Conservation (phyloP, 192 early-diverging fungal genomes). For the Gaertneriomyces sp. region DNA sequence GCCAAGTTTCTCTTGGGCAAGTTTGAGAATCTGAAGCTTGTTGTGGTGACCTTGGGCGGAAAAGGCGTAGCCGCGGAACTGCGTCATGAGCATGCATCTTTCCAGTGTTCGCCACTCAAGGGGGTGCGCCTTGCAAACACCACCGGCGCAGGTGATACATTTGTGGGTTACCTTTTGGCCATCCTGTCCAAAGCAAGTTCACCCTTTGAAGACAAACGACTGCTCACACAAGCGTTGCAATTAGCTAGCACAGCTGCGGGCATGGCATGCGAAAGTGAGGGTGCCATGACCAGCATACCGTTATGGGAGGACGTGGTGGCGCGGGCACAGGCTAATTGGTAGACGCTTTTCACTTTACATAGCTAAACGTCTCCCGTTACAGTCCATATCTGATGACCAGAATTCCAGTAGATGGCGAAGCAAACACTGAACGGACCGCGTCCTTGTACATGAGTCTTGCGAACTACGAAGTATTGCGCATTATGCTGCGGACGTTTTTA, state of each 20-base stretch:
- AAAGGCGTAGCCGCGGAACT: conserved; percentile 55
- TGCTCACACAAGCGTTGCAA: conserved; percentile 42
- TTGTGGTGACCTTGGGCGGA: conserved; percentile 66
- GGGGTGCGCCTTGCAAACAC: conserved; percentile 63
- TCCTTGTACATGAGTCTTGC: too few species aligned
- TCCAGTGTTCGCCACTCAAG: conserved; percentile 41
- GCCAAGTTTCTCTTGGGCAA: conserved; percentile 36
- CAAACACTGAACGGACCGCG: too few species aligned
- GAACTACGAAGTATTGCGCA: too few species aligned
- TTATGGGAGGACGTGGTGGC: conserved; percentile 26
- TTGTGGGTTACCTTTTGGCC: conserved; percentile 69
- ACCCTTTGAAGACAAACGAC: conserved; percentile 22
- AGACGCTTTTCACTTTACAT: too few species aligned
- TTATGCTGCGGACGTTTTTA: too few species aligned
- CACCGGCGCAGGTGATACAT: conserved; percentile 47
- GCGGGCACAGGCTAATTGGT: too few species aligned
- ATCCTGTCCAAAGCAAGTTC: conserved; percentile 25
- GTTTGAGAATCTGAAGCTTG: conserved; percentile 49
- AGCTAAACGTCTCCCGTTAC: too few species aligned
- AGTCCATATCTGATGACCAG: too few species aligned
- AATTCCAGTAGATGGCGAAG: too few species aligned
- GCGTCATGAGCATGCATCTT: too few species aligned
- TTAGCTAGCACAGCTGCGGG: conserved; percentile 64
- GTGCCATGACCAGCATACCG: conserved; percentile 69
- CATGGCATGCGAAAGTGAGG: conserved; percentile 60